Evolutionary conservation across 2,329 filamentous ascomycete species (phyloP).

Genomic region (Rosellinia necatrix): DNA sequence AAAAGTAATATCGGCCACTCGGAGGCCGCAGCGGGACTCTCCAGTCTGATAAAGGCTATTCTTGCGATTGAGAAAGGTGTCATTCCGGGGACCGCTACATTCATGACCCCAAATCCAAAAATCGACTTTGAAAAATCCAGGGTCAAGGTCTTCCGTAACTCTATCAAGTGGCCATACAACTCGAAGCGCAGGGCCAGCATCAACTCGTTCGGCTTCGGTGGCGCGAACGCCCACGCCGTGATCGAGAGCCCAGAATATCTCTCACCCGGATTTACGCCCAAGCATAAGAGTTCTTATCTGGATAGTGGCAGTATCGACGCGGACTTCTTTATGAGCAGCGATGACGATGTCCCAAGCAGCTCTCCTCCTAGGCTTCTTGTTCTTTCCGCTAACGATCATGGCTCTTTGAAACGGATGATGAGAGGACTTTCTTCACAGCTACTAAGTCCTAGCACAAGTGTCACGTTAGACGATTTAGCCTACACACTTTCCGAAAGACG

Average conservation of each 20-base stretch:
- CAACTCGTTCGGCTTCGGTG: slow-evolving; percentile 18
- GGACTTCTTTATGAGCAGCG: not conserved
- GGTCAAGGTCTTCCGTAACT: not conserved
- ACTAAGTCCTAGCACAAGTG: not conserved
- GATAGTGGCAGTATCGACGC: not conserved
- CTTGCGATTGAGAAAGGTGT: slow-evolving; percentile 5
- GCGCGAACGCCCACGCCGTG: slow-evolving; percentile 15
- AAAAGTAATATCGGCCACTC: slow-evolving; percentile 20
- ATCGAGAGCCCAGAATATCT: not conserved
- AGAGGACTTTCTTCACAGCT: slow-evolving; percentile 3
- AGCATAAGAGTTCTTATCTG: not conserved
- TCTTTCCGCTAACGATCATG: slow-evolving; percentile 10
- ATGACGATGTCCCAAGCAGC: not conserved
- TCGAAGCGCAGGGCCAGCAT: slow-evolving; percentile 4
- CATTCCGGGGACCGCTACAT: slow-evolving; percentile 15
- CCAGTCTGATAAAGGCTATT: slow-evolving; percentile 12
- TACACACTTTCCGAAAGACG: slow-evolving; percentile 18
- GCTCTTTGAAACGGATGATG: slow-evolving; percentile 4
- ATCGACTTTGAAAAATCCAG: slow-evolving; percentile 7
- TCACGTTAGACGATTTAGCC: slow-evolving; percentile 4
- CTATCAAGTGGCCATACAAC: slow-evolving; percentile 2
- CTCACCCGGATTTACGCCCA: not conserved
- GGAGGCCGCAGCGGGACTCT: slow-evolving; percentile 8
- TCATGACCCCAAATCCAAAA: slow-evolving; percentile 6
- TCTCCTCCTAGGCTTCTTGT: not conserved